Evolutionary conservation across 495 filamentous ascomycete species (phyloP), one percentile per base, ranked within the genome.

Genomic region (Neurospora sp.): DNA sequence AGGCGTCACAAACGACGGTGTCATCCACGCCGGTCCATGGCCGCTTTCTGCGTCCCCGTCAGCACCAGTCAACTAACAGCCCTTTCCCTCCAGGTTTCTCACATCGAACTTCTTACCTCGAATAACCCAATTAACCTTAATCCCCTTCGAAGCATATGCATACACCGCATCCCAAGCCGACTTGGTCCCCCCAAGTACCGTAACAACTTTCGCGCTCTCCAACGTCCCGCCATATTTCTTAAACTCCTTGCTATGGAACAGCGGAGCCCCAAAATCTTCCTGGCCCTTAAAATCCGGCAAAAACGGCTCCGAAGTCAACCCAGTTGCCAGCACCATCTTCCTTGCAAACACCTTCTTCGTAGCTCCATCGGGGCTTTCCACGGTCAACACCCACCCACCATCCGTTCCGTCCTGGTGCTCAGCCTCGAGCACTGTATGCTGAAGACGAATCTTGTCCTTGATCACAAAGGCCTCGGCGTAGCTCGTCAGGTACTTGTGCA

Each of bases 91-190:
- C 8, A 45, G 35, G 3, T 44, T n/a, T 3, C 47, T 35, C 53
- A 1, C 22, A 16, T 31, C 12, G 8, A 70, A 3, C 7, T 45
- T n/a, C 81, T 38, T 75, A 86, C 85, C 82, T 72, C 94, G 87
- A 73, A 97, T 94, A 38, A 97, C 83, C 92, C 89, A 93, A 74
- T 93, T 85, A 3, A 97, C 91, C 39, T 88, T 81, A 69, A 90
- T 83, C 3, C 91, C 92, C 1, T 85, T 82, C 0, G 86, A 84
- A 2, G 88, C 90, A 76, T 89, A 91, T 3, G 86, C 83, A 75
- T 94, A 94, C 0, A 89, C 92, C 3, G 88, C 88, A 83, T 96
- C 94, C 85, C 88, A 94, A 1, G 87, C 91, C 4, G 90, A 92
- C 78, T 96, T 97, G 1, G 87, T 89, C 9, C 87, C 90, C 16